Evolutionary conservation across 2,329 filamentous ascomycete genomes (phyloP), one percentile per base, ranked within the genome.

Genomic region (Aureobasidium sp.): DNA sequence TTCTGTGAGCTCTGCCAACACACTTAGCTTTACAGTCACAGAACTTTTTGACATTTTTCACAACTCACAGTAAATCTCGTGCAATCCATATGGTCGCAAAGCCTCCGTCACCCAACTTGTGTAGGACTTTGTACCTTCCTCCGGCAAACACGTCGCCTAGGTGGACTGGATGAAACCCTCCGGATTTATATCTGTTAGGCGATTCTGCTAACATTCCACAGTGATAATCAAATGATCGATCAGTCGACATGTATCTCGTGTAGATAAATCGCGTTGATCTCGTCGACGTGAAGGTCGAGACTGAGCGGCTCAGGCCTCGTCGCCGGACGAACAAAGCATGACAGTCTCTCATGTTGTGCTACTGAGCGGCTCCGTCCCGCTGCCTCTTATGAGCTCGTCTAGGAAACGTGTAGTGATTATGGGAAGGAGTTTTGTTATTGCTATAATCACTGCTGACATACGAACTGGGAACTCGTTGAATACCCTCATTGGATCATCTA

Each of bases 11-110:
- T 27, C 63, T 66, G 10, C 7, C 5, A 46, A 20, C 8, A 20
- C 20, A 20, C 20, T 20, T 20, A 26, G 10, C 20, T 24, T 26
- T 12, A 46, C 8, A 5, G 20, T 41, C 8, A 9, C 9, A 24
- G 5, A 26, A 2, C 15, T 15, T 55, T 39, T 43, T 5, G 8
- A 17, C 13, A n/a, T 15, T 17, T 15, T 27, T 20, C 46, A 13
- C 15, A 17, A 50, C 63, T 60, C 10, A 65, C 63, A 56, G 20
- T 17, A 71, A 64, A 72, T 73, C 64, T 71, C 69, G 66, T 72
- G 73, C 68, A 73, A 75, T 63, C 74, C 74, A 48, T 68, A 64
- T 65, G 68, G 67, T 75, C 71, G 65, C 77, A 69, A 56, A 77
- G 1, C 70, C 70, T 61, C 73, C 74, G 66, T 66, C 71, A 24